phyloP scores from a whole-genome alignment of 2,329 filamentous ascomycete genomes.

The Mariannaea sp. region DNA sequence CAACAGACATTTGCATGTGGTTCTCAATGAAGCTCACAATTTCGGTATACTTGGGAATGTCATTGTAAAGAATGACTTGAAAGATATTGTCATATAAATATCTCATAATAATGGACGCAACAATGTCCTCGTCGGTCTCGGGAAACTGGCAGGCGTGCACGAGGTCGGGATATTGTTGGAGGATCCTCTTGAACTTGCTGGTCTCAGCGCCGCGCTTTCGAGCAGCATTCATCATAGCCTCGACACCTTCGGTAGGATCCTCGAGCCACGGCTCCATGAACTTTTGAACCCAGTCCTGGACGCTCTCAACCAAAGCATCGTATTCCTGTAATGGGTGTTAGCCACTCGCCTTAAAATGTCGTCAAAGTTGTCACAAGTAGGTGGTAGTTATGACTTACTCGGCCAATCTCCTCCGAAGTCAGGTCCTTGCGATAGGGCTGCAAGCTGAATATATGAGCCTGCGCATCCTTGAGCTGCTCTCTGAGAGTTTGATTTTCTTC shows the following conservation, averaged over 20 bases:
- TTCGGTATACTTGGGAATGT: conserved; percentile 30
- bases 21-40: conserved; percentile 42
- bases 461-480: conserved; percentile 42
- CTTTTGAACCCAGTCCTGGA: conserved; percentile 45
- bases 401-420: conserved; percentile 44
- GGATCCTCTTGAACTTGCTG: conserved; percentile 32
- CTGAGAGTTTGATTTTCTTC: conserved; percentile 38
- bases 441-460: conserved; percentile 48
- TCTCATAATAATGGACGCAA: conserved; percentile 43
- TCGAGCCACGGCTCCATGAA: conserved; percentile 42
- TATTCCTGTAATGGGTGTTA: conserved; percentile 42
- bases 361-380: not conserved
- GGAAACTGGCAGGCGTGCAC: conserved; percentile 40
- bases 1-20: conserved; percentile 42
- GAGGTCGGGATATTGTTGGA: conserved; percentile 42
- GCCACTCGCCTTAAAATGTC: not conserved
- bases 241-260: conserved; percentile 32
- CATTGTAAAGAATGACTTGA: conserved; percentile 40
- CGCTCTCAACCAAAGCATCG: conserved; percentile 40
- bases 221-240: conserved; percentile 27
- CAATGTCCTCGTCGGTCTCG: conserved; percentile 46
- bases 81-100: conserved; percentile 45
- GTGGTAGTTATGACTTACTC: conserved; percentile 35
- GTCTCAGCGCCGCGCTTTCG: conserved; percentile 36
- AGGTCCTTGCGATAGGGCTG: conserved; percentile 48